phyloP scores from a whole-genome alignment of 345 rosid genomes.

The Camelina sativa region DNA sequence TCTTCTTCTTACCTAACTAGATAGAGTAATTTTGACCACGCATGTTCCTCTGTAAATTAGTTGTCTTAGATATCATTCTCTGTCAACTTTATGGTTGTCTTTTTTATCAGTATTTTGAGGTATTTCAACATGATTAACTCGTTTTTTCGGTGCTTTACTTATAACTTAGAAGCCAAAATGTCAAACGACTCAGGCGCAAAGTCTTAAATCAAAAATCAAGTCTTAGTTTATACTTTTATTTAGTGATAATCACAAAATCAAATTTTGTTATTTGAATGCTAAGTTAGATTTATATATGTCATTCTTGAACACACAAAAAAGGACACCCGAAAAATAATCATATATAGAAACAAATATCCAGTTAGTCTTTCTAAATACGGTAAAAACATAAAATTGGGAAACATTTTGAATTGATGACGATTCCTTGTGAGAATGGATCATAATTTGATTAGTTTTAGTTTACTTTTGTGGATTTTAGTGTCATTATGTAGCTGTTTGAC shows the following conservation, averaged over 20 bases:
- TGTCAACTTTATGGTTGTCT: constrained; percentile 28
- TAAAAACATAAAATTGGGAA: no score
- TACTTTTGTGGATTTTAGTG: not conserved
- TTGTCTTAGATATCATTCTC: constrained; percentile 30
- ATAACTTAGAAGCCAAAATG: not conserved
- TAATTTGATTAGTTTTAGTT: not conserved
- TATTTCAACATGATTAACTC: constrained; percentile 34
- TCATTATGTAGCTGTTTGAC: constrained; percentile 4
- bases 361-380: not conserved
- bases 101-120: constrained; percentile 17
- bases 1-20: constrained; percentile 40
- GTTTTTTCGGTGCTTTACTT: constrained; percentile 21
- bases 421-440: not conserved
- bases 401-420: not conserved
- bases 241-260: constrained; percentile 3
- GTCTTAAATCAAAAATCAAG: constrained; percentile 23
- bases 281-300: constrained; percentile 4
- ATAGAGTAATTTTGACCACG: constrained; percentile 38
- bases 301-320: not conserved
- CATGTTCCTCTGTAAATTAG: constrained; percentile 28
- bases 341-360: constrained; percentile 2
- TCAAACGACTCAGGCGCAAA: not conserved
- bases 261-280: constrained; percentile 10
- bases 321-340: constrained; percentile 1
- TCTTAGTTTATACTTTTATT: constrained; percentile 18